Evolutionary conservation across 176 grass and related monocot species (phyloP).

Genomic region (Cocos nucifera): DNA sequence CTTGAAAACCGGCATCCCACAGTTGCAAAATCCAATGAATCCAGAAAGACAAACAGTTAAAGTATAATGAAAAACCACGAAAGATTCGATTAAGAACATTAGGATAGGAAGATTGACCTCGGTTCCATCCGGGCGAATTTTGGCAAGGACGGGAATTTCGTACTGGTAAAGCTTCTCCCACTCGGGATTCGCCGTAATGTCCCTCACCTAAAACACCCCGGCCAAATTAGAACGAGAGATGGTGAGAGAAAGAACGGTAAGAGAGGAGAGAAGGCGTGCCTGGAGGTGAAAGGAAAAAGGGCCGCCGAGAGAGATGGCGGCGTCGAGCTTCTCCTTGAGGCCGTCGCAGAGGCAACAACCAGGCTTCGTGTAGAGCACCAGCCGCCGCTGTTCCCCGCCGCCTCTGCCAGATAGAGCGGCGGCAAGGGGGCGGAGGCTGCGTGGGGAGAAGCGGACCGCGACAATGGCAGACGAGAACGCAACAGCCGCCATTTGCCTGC

Average conservation of each 20-base stretch:
- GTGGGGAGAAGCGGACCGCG: no score
- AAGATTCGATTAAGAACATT: background rate
- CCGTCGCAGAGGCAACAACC: slow-evolving; percentile 94
- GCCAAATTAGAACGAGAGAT: background rate
- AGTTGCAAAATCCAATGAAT: no score
- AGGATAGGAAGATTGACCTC: slow-evolving; percentile 30
- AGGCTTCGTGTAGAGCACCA: slow-evolving; percentile 74
- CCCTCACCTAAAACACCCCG: slow-evolving; percentile 43
- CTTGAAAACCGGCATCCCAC: no score
- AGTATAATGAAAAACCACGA: background rate
- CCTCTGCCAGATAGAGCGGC: slow-evolving; percentile 17
- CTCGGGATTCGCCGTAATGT: slow-evolving; percentile 61
- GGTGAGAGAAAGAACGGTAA: background rate
- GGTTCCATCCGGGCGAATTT: slow-evolving; percentile 58
- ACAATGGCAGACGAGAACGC: no score
- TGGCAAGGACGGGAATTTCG: slow-evolving; percentile 87
- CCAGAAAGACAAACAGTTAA: background rate
- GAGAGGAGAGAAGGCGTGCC: slow-evolving; percentile 10
- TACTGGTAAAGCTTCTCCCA: slow-evolving; percentile 81
- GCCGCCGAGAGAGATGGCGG: slow-evolving; percentile 48
- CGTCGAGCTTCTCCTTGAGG: slow-evolving; percentile 83
- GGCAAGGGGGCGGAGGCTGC: slow-evolving; percentile 19
- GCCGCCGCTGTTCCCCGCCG: slow-evolving; percentile 23
- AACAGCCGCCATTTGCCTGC: no score
- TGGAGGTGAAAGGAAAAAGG: slow-evolving; percentile 61